These are phyloP conservation scores for Yarrowia hollandica DNA, from an alignment of 805 yeast genomes.

Conservation along the genomic window DNA sequence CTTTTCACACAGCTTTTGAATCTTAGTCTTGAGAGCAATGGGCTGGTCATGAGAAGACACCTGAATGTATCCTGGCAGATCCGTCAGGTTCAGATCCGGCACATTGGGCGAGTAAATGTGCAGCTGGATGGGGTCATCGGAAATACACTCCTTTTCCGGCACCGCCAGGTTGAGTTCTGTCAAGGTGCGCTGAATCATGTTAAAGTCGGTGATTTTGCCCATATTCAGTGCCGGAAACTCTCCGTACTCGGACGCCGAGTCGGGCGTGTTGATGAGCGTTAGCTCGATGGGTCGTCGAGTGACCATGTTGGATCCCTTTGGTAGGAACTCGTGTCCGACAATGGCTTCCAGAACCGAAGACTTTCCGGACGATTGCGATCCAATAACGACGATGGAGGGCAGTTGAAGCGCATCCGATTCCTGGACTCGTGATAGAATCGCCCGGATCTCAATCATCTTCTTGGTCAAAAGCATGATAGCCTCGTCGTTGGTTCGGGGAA, in stretches of 20 bases:
- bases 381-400: slow-evolving; percentile 95
- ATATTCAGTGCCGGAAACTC: slow-evolving; percentile 89
- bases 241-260: slow-evolving; percentile 76
- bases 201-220: slow-evolving; percentile 80
- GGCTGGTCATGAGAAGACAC: slow-evolving; percentile 98
- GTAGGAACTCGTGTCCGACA: slow-evolving; percentile 97
- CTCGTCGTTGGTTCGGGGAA: slow-evolving; percentile 53
- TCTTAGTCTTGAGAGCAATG: slow-evolving; percentile 70
- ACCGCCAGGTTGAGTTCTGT: slow-evolving; percentile 91
- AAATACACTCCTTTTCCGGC: slow-evolving; percentile 78
- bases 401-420: slow-evolving; percentile 73
- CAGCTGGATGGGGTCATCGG: slow-evolving; percentile 90
- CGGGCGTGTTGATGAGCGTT: slow-evolving; percentile 86
- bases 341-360: slow-evolving; percentile 93
- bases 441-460: slow-evolving; percentile 95
- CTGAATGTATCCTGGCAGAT: slow-evolving; percentile 96
- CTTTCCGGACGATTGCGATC: slow-evolving; percentile 96
- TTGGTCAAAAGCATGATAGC: slow-evolving; percentile 87
- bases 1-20: slow-evolving; percentile 75
- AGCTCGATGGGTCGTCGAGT: slow-evolving; percentile 96
- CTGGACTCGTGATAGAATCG: slow-evolving; percentile 72
- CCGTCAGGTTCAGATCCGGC: slow-evolving; percentile 91
- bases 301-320: slow-evolving; percentile 97
- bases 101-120: slow-evolving; percentile 87
- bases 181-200: slow-evolving; percentile 82